These are phyloP conservation scores for Ochetophila trinervis DNA, from an alignment of 306 rosid genomes.

Conservation along the genomic window DNA sequence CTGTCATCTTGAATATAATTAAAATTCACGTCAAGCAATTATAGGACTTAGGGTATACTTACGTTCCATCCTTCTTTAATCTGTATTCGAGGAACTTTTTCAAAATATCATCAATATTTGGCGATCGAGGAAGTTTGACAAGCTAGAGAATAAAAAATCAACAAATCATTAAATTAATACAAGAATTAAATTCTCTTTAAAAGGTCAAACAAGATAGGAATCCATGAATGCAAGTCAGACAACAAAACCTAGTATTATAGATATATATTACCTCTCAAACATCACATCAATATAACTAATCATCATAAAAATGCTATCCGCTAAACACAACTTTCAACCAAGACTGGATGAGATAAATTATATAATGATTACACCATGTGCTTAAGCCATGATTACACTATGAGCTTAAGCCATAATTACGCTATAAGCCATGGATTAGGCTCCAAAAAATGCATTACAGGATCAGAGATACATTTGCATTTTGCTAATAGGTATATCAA, in stretches of 20 bases:
- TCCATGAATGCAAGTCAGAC: slow-evolving; percentile 12
- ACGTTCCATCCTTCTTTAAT: slow-evolving; percentile 85
- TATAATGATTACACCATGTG: no score
- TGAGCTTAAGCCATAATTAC: no score
- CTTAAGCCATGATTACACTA: no score
- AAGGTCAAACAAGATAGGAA: neutral
- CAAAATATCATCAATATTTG: slow-evolving; percentile 89
- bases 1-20: neutral
- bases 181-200: slow-evolving; percentile 3
- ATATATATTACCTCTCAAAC: neutral
- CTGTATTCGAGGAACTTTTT: slow-evolving; percentile 81
- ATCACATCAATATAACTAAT: neutral
- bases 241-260: slow-evolving; percentile 14
- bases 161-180: slow-evolving; percentile 2
- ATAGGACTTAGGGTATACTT: slow-evolving; percentile 37
- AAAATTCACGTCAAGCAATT: slow-evolving; percentile 6
- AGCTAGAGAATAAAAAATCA: slow-evolving; percentile 53
- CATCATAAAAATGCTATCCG: neutral
- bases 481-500: no score
- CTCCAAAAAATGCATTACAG: no score
- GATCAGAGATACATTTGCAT: no score
- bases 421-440: no score
- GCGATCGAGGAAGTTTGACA: slow-evolving; percentile 95
- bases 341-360: no score
- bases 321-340: neutral